Evolutionary conservation across 2,329 filamentous ascomycete species (phyloP).

Genomic region (Xylariales sp.): DNA sequence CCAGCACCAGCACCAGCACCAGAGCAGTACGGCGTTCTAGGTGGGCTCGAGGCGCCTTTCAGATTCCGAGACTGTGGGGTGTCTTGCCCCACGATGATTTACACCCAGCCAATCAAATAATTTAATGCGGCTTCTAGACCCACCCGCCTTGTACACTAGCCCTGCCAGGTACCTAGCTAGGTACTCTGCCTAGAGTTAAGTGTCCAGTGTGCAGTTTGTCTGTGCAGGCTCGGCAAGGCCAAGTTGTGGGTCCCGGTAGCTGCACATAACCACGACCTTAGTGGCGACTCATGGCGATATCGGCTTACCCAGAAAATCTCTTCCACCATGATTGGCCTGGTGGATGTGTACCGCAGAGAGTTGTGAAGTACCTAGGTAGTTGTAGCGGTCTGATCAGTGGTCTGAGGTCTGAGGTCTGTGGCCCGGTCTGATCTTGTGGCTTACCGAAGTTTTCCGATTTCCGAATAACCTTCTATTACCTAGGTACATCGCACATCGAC

Average conservation of each 20-base stretch:
- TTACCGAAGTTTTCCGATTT: constrained; percentile 1
- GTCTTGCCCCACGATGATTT: constrained; percentile 5
- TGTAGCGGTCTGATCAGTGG: constrained; percentile 17
- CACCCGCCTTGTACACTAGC: no score
- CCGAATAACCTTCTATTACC: no score
- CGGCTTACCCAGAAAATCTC: constrained; percentile 32
- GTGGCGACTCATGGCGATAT: constrained; percentile 30
- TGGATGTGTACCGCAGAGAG: constrained; percentile 8
- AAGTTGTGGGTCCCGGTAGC: constrained; percentile 10
- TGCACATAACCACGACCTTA: not conserved
- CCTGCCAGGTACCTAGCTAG: no score
- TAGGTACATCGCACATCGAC: no score
- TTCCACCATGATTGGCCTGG: constrained; percentile 26
- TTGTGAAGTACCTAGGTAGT: no score
- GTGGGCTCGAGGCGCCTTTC: not conserved
- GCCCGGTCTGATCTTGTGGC: not conserved
- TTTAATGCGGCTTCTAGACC: no score
- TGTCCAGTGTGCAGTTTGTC: not conserved
- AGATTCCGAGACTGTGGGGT: constrained; percentile 23
- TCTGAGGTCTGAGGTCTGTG: not conserved
- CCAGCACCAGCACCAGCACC: not conserved
- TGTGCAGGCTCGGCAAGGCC: constrained; percentile 9
- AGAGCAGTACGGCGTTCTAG: no score
- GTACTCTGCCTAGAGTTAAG: no score
- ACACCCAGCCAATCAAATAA: constrained; percentile 23